phyloP scores from a whole-genome alignment of 306 rosid species.

The Geum urbanum region DNA sequence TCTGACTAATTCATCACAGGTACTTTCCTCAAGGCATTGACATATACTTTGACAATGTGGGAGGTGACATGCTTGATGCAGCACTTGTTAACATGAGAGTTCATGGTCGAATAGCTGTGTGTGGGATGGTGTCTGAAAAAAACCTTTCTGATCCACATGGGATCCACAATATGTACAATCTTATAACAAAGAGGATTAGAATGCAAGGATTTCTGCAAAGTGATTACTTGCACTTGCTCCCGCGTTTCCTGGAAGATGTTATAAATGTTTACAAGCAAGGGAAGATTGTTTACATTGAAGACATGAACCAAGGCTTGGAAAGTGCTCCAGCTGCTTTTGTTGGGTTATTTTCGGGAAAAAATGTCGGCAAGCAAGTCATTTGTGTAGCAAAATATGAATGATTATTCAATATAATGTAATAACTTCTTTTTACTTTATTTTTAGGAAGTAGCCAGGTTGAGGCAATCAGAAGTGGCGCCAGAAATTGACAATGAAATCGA shows the following conservation, averaged over 20 bases:
- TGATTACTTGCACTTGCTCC: constrained; percentile 35
- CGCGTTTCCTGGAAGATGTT: constrained; percentile 38
- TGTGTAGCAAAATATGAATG: constrained; percentile 19
- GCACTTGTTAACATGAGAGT: constrained; percentile 45
- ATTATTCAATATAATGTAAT: background rate
- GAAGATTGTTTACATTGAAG: constrained; percentile 49
- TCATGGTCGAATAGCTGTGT: constrained; percentile 43
- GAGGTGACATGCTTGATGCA: constrained; percentile 53
- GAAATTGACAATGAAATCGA: too few relatives aligned
- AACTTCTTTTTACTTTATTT: too few relatives aligned
- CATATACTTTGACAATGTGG: constrained; percentile 57
- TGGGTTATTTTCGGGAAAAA: constrained; percentile 43
- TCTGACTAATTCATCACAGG: constrained; percentile 19
- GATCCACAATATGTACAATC: constrained; percentile 33
- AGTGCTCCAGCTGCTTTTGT: constrained; percentile 44
- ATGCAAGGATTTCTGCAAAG: constrained; percentile 43
- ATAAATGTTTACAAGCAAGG: constrained; percentile 33
- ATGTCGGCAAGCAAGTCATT: constrained; percentile 48
- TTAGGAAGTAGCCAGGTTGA: too few relatives aligned
- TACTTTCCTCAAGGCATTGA: constrained; percentile 50
- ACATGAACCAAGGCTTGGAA: constrained; percentile 44
- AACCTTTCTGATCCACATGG: constrained; percentile 30
- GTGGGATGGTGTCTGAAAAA: constrained; percentile 50
- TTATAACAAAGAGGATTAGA: constrained; percentile 33
- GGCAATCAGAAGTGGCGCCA: too few relatives aligned